Evolutionary conservation across 2,329 filamentous ascomycete species (phyloP), one percentile per base, ranked within the genome.

Genomic region (Lachnellula hyalina): DNA sequence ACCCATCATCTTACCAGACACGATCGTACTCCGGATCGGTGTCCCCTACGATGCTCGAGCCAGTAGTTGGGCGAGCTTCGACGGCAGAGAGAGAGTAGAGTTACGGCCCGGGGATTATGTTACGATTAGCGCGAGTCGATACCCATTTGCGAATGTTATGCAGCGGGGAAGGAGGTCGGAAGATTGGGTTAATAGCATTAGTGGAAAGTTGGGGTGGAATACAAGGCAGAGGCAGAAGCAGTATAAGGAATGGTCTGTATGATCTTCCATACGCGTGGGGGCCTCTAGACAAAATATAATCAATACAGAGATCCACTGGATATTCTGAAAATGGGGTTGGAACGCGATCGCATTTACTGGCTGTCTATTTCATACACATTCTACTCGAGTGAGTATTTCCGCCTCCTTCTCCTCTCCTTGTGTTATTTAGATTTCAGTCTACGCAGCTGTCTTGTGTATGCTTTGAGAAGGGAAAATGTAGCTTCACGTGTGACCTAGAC

Each of bases 41-140:
- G 92, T 97, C n/a, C 94, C 94, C 0, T 97, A 96, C 70, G 87
- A 95, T 71, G 90, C 92, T 8, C 80, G 94, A 49, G 91, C 90
- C 4, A 87, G 84, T 63, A 92, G 88, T 41, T 99, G 94, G 93
- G 94, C 92, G n/a, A 96, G 90, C 71, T 99, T 99, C 69, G 94
- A 99, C 71, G 94, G 94, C 1, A 82, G 91, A 58, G 90, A 96
- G 75, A 84, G 91, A 73, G 74, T 89, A n/a, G 89, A 94, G 73
- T 77, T 94, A 38, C 71, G 74, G 48, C 86, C 88, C 0, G 89
- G 89, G 15, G 89, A 94, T 72, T 94, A 94, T 68, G 88, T 93
- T 5, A 93, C 89, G 1, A 87, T 94, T 58, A 90, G 86, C 62
- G 89, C 89, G 2, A 89, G 85, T 61, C 75, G 89, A 41, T 93